Conservation (phyloP, 2,329 filamentous ascomycete species). For the Fusarium oligoseptatum region DNA sequence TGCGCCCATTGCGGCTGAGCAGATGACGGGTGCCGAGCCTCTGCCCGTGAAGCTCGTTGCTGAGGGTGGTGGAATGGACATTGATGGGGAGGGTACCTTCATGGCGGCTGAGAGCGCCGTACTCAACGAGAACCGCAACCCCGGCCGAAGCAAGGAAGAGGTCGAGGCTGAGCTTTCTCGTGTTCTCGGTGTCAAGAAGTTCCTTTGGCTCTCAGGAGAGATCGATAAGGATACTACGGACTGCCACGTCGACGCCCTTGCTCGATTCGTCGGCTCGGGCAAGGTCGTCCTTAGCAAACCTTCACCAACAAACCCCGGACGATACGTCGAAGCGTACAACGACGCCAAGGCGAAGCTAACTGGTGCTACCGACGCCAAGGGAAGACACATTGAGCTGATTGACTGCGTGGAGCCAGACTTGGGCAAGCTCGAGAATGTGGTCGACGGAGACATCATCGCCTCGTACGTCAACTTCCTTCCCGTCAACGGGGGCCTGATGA, state of each 20-base stretch:
- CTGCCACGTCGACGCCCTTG: background rate
- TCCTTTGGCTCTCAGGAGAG: background rate
- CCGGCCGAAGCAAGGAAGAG: background rate
- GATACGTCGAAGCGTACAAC: background rate
- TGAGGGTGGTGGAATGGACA: background rate
- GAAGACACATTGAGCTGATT: background rate
- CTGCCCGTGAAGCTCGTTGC: background rate
- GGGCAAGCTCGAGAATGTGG: background rate
- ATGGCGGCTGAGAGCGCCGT: constrained; percentile 1
- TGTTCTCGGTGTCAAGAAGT: background rate
- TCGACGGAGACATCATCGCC: constrained; percentile 2
- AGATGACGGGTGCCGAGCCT: background rate
- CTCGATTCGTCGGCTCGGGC: background rate
- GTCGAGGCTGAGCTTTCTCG: background rate
- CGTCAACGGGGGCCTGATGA: background rate
- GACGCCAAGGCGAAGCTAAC: background rate
- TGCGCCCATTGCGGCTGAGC: background rate
- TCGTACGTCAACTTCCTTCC: constrained; percentile 4
- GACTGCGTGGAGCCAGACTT: background rate
- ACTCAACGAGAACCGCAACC: constrained; percentile 1
- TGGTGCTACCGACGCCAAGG: background rate
- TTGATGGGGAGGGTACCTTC: constrained; percentile 1
- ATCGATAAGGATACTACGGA: background rate
- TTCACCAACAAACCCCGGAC: background rate
- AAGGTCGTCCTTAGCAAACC: constrained; percentile 1